These are phyloP conservation scores for Solanum medicagineum DNA, from an alignment of 257 asterid species.

Conservation along the genomic window DNA sequence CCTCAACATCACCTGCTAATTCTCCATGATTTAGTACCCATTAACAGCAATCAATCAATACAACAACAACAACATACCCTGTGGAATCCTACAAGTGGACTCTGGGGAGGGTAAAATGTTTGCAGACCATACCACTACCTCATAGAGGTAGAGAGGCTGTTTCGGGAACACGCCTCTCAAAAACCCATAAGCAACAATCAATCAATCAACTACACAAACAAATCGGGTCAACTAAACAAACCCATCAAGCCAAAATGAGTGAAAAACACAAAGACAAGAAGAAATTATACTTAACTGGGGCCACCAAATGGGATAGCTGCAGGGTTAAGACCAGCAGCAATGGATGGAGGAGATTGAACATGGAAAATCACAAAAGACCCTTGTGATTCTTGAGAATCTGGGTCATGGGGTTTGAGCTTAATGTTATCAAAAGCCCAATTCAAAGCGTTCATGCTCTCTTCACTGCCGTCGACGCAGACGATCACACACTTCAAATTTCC, in stretches of 20 bases:
- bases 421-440: conserved; percentile 36
- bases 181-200: neutral
- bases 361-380: conserved; percentile 21
- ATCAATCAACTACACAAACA: neutral
- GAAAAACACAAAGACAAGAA: neutral
- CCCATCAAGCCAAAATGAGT: neutral
- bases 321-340: conserved; percentile 30
- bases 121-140: too few relatives aligned
- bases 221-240: neutral
- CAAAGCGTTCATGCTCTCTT: conserved; percentile 38
- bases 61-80: too few relatives aligned
- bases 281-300: conserved; percentile 25
- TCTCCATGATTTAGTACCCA: neutral
- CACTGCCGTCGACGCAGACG: conserved; percentile 39
- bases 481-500: conserved; percentile 21
- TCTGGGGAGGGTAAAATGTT: too few relatives aligned
- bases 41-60: neutral
- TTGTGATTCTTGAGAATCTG: neutral
- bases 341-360: conserved; percentile 39
- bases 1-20: conserved; percentile 30
- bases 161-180: too few relatives aligned
- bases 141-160: too few relatives aligned
- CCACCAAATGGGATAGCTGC: conserved; percentile 37
- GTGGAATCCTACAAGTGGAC: too few relatives aligned
- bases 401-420: conserved; percentile 12